Evolutionary conservation across 768 basidiomycete genomes (phyloP), one percentile per base, ranked within the genome.

Genomic region (Lentinula edodes): DNA sequence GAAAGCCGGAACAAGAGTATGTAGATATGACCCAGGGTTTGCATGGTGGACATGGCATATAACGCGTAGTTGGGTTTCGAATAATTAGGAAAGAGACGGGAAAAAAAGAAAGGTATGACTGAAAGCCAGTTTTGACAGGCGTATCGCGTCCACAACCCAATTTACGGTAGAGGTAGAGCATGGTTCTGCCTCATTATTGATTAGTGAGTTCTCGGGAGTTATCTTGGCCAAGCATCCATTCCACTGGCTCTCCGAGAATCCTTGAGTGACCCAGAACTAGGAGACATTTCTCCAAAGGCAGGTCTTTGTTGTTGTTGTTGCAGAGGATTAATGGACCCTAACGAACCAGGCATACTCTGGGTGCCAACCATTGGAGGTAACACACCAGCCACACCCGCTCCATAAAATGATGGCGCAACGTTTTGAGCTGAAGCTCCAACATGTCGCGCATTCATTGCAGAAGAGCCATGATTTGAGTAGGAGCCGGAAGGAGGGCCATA

Each of bases 221-320:
- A 90, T 80, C 89, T 83, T 65, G 85, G 84, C 89, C 90, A 92
- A 57, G 83, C 71, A 71, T 91, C 89, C 81, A 88, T 84, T 61
- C 83, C 83, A 62, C 82, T 86, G 62, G 81, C 73, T 70, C 87
- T 79, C 71, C 87, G 76, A 41, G 71, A 71, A 62, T 89, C 87
- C 74, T 87, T 87, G 64, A 74, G 68, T 55, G 76, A 42, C 12
- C 55, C 55, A 43, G 55, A 45, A 16, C 23, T 41, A 23, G 55
- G 23, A 12, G 46, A 39, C n/a, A 56, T 43, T 23, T 56, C 55
- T 4, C 53, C 38, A 43, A 56, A 56, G 23, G 43, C 13, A 12
- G 55, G 55, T 23, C 55, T 41, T 32, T 56, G 55, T 43, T 56
- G 55, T 43, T 56, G 55, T 43, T 56, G 52, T 20, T 54, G 54